Percentiles rank a stretch among this genome's conserved stretches.
phyloP scores from a whole-genome alignment of 306 rosid genomes.

The Luffa aegyptiaca region DNA sequence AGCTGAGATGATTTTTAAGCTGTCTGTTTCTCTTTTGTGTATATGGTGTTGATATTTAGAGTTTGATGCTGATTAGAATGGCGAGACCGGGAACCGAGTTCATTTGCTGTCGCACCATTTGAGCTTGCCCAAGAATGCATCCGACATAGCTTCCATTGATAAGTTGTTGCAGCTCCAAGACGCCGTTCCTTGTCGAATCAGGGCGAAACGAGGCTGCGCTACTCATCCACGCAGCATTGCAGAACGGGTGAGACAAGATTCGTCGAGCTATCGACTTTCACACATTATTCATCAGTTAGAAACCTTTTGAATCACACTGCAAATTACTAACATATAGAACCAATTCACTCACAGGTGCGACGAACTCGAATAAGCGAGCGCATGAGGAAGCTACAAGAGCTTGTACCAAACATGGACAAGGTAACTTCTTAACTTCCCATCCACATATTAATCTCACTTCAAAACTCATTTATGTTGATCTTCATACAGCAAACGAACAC shows the following conservation, averaged over 20 bases:
- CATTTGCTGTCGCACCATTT: conserved; percentile 55
- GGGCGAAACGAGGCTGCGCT: conserved; percentile 96
- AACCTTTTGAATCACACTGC: not conserved
- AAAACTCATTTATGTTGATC: conserved; percentile 3
- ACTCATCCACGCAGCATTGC: conserved; percentile 99
- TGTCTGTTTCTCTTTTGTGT: not conserved
- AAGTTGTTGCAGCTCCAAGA: conserved; percentile 73
- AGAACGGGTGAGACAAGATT: conserved; percentile 53
- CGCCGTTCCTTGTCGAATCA: conserved; percentile 82
- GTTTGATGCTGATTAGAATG: conserved; percentile 33
- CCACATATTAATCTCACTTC: not conserved
- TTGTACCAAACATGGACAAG: conserved; percentile 98
- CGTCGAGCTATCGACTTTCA: not conserved
- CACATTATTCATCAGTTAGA: not conserved
- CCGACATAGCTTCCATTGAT: conserved; percentile 49
- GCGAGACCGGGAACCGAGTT: conserved; percentile 47
- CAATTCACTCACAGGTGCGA: conserved; percentile 42
- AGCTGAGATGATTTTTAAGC: not conserved
- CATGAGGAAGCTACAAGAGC: conserved; percentile 89
- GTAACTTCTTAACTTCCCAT: conserved; percentile 16
- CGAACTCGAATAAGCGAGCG: conserved; percentile 93
- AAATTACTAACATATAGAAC: not conserved
- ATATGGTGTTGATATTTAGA: not conserved
- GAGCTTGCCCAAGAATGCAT: conserved; percentile 67
- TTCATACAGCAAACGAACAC: conserved; percentile 93